Conservation (phyloP, 768 basidiomycete genomes). For the Naganishia friedmannii region DNA sequence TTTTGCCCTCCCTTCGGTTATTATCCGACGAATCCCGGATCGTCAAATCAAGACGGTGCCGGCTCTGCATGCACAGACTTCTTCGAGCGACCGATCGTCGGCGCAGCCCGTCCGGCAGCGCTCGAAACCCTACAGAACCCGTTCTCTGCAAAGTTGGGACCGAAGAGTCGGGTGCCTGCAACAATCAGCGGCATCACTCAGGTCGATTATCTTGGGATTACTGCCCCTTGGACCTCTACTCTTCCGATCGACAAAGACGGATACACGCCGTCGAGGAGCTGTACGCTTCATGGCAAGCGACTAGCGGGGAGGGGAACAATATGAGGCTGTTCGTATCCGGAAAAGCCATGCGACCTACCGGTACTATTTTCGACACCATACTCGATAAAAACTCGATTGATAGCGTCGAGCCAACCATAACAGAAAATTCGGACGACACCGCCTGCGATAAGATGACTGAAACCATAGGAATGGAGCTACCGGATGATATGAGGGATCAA, state of each 20-base stretch:
- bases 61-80: constrained; percentile 81
- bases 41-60: constrained; percentile 71
- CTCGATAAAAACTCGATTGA: background rate
- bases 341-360: background rate
- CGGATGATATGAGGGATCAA: background rate
- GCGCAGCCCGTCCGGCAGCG: constrained; percentile 37
- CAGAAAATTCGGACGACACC: background rate
- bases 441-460: background rate
- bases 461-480: background rate
- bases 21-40: constrained; percentile 61
- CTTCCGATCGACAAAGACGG: constrained; percentile 63
- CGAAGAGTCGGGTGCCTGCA: too few species aligned
- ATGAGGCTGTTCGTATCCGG: constrained; percentile 66
- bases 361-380: background rate
- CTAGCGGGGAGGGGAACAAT: constrained; percentile 71
- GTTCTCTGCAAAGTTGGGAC: too few species aligned
- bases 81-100: constrained; percentile 45
- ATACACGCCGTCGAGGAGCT: constrained; percentile 60
- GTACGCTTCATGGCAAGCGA: constrained; percentile 60
- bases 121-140: too few species aligned
- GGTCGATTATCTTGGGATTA: constrained; percentile 53
- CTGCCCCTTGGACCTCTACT: constrained; percentile 89
- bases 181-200: too few species aligned
- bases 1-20: constrained; percentile 66
- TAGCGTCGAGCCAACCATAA: background rate